These are phyloP conservation scores for Auricularia sp. DNA, from an alignment of 768 basidiomycete species.

Conservation along the genomic window DNA sequence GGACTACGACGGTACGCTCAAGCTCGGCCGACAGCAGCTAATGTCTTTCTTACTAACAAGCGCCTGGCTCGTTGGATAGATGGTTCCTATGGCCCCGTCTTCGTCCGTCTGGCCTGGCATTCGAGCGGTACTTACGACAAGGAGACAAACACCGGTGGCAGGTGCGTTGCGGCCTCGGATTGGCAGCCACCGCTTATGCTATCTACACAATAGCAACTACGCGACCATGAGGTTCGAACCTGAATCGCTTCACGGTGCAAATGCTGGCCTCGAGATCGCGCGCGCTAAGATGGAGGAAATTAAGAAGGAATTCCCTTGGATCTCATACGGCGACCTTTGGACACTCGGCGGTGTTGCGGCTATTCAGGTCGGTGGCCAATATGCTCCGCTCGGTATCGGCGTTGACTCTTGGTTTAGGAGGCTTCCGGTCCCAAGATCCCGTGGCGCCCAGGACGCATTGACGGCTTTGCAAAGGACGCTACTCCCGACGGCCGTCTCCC, in stretches of 20 bases:
- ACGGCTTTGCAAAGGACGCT: constrained; percentile 63
- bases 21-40: background rate
- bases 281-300: constrained; percentile 76
- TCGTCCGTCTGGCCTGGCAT: constrained; percentile 92
- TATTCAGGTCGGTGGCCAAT: constrained; percentile 41
- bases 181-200: background rate
- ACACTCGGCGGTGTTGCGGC: constrained; percentile 91
- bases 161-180: constrained; percentile 31
- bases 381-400: background rate
- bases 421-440: constrained; percentile 87
- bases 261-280: constrained; percentile 73
- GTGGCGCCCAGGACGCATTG: constrained; percentile 90
- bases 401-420: constrained; percentile 39
- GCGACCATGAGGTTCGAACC: constrained; percentile 98
- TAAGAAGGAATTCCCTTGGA: constrained; percentile 86
- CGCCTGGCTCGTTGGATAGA: constrained; percentile 34
- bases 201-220: constrained; percentile 57
- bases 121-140: constrained; percentile 89
- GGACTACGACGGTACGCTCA: constrained; percentile 74
- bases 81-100: constrained; percentile 79
- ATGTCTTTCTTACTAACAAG: background rate
- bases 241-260: constrained; percentile 75
- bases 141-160: constrained; percentile 65
- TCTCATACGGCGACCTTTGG: constrained; percentile 94
- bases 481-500: constrained; percentile 88